These are phyloP conservation scores for Neonectria neomacrospora DNA, from an alignment of 2,329 filamentous ascomycete genomes.

Conservation along the genomic window DNA sequence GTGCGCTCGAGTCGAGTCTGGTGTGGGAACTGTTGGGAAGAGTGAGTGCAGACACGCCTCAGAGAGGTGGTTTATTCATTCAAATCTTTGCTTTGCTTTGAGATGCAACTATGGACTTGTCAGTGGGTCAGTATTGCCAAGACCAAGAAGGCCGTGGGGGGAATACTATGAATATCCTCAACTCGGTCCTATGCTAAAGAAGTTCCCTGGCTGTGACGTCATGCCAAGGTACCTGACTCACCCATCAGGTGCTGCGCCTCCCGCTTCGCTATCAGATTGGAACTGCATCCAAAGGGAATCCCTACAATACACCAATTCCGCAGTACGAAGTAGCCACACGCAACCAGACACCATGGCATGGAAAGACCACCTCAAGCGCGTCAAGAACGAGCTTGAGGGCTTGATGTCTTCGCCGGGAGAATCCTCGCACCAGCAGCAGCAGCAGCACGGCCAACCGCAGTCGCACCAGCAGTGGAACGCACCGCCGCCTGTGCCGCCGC, in stretches of 20 bases:
- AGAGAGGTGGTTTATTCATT: background rate
- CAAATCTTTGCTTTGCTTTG: too few relatives aligned
- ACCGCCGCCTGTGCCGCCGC: conserved; percentile 31
- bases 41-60: background rate
- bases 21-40: background rate
- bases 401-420: conserved; percentile 46
- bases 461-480: conserved; percentile 29
- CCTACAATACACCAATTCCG: background rate
- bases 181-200: too few relatives aligned
- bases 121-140: background rate
- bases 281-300: background rate
- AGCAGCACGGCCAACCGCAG: conserved; percentile 32
- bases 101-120: too few relatives aligned
- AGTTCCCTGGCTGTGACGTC: conserved; percentile 16
- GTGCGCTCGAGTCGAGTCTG: background rate
- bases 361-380: conserved; percentile 52
- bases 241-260: background rate
- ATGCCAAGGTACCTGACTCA: conserved; percentile 12
- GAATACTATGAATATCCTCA: too few relatives aligned
- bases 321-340: background rate
- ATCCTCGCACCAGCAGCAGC: conserved; percentile 16
- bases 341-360: conserved; percentile 45
- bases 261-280: background rate
- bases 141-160: too few relatives aligned
- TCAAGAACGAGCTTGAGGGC: conserved; percentile 53